These are phyloP conservation scores for Atkinsonella texensis DNA, from an alignment of 2,329 filamentous ascomycete species.

Conservation along the genomic window DNA sequence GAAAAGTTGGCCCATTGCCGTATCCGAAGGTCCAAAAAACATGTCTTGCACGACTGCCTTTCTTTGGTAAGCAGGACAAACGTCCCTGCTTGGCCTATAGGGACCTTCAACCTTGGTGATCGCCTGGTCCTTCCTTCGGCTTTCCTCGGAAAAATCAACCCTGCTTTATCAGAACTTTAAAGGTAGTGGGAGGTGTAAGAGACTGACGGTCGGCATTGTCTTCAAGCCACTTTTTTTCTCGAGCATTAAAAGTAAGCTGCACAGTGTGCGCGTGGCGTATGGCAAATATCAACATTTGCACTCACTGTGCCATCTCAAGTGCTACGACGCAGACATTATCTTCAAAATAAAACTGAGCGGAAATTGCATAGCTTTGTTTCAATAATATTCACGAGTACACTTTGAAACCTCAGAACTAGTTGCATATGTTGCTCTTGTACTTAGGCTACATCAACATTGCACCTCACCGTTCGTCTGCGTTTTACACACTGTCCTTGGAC, in stretches of 20 bases:
- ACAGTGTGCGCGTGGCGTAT: slow-evolving; percentile 5
- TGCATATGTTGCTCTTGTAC: background rate
- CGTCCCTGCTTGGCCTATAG: background rate
- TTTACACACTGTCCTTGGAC: slow-evolving; percentile 6
- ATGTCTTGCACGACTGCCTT: slow-evolving; percentile 7
- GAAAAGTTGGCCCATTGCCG: slow-evolving; percentile 15
- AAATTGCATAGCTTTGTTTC: no score
- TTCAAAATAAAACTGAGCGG: no score
- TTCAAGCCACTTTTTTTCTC: slow-evolving; percentile 3
- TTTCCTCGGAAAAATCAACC: no score
- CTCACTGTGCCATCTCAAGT: background rate
- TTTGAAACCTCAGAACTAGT: background rate
- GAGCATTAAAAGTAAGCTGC: background rate
- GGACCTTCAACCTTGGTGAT: background rate
- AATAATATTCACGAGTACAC: background rate
- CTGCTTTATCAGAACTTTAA: background rate
- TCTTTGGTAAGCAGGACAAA: background rate
- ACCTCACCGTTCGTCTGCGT: background rate
- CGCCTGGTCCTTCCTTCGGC: no score
- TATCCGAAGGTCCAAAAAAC: slow-evolving; percentile 12
- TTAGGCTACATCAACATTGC: background rate
- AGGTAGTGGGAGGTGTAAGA: background rate
- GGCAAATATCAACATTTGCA: background rate
- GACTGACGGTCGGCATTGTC: background rate
- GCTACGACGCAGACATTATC: background rate